phyloP scores from a whole-genome alignment of 2,329 filamentous ascomycete genomes.

The Ceratocystis eucalypticola region DNA sequence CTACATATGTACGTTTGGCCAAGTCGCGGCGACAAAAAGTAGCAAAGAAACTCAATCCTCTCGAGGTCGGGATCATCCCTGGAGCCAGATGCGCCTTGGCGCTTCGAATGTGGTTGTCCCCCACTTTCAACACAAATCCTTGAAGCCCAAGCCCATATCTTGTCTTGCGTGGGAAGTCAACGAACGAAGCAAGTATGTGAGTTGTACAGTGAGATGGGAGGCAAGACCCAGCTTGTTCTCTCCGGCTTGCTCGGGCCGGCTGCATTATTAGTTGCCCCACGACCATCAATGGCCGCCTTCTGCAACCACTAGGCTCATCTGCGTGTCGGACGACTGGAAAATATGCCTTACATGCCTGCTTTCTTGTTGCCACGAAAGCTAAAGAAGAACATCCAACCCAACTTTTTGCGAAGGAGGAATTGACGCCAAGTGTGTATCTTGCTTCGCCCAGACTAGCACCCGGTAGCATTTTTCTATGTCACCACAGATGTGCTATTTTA shows the following conservation, averaged over 20 bases:
- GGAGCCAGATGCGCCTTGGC: background rate
- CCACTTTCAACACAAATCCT: background rate
- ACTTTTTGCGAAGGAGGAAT: too few relatives aligned
- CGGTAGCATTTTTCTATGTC: background rate
- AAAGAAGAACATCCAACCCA: background rate
- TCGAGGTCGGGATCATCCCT: background rate
- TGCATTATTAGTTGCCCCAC: background rate
- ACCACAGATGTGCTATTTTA: constrained; percentile 2
- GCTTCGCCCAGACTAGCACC: background rate
- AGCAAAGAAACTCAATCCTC: too few relatives aligned
- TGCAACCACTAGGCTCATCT: background rate
- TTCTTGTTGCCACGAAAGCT: background rate
- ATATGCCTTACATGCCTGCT: background rate
- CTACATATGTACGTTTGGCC: too few relatives aligned
- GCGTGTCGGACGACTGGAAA: background rate
- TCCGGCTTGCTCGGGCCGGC: background rate
- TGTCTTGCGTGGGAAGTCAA: background rate
- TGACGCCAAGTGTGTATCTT: background rate
- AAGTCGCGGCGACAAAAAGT: too few relatives aligned
- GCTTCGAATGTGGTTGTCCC: background rate
- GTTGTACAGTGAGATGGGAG: too few relatives aligned
- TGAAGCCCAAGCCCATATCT: background rate
- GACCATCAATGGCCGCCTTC: background rate
- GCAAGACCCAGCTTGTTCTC: background rate
- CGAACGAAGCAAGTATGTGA: background rate